phyloP scores from a whole-genome alignment of 495 filamentous ascomycete species.

The Geopyxis carbonaria region DNA sequence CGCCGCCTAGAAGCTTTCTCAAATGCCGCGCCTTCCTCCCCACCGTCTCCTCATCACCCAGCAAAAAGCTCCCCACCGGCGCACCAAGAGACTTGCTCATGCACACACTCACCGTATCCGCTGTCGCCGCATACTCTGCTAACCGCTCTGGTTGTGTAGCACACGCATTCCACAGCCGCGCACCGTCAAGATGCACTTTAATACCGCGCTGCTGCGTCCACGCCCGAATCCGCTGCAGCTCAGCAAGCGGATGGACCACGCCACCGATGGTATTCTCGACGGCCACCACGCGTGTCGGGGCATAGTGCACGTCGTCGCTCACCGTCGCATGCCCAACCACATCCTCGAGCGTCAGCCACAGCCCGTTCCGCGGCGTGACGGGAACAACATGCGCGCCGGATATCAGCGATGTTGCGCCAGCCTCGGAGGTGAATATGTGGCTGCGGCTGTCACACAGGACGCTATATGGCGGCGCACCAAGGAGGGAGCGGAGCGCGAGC shows the following conservation, averaged over 20 bases:
- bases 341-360: conserved; percentile 62
- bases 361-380: conserved; percentile 45
- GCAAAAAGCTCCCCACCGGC: conserved; percentile 65
- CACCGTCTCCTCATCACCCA: conserved; percentile 48
- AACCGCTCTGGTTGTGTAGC: conserved; percentile 42
- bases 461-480: conserved; percentile 52
- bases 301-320: conserved; percentile 39
- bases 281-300: conserved; percentile 62
- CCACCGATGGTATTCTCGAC: conserved; percentile 77
- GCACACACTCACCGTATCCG: conserved; percentile 70
- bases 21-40: conserved; percentile 54
- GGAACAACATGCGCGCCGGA: conserved; percentile 42
- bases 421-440: conserved; percentile 55
- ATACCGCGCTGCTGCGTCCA: conserved; percentile 54
- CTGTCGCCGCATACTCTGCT: conserved; percentile 47
- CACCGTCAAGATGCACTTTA: conserved; percentile 69
- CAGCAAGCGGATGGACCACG: conserved; percentile 55
- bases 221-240: conserved; percentile 45
- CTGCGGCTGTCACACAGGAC: conserved; percentile 50
- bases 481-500: conserved; percentile 47
- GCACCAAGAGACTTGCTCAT: conserved; percentile 84
- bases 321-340: conserved; percentile 40
- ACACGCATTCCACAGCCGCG: conserved; percentile 63
- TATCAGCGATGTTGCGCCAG: conserved; percentile 48
- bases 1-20: conserved; percentile 72